Conservation (phyloP, 73 alveolate species). For the Urostyla sp. region DNA sequence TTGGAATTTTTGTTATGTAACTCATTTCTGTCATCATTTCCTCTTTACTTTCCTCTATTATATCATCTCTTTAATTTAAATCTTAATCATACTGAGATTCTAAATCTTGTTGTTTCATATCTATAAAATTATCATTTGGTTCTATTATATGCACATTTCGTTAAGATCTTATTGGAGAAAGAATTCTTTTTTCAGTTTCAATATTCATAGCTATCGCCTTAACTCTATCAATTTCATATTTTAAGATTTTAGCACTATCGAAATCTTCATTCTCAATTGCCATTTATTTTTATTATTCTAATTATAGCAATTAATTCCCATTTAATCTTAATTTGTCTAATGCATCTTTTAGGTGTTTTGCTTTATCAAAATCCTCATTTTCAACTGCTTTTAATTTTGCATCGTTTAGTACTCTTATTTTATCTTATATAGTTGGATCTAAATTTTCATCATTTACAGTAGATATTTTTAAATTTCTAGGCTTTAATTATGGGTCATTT, state of each 20-base stretch:
- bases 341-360: slow-evolving; percentile 89
- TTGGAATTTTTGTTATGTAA: neutral
- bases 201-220: slow-evolving; percentile 64
- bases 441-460: slow-evolving; percentile 68
- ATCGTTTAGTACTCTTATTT: slow-evolving; percentile 73
- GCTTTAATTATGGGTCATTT: slow-evolving; percentile 43
- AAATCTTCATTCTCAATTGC: slow-evolving; percentile 89
- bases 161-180: slow-evolving; percentile 32
- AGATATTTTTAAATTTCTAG: slow-evolving; percentile 65
- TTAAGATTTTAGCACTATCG: slow-evolving; percentile 85
- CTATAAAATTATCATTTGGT: neutral
- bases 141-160: neutral
- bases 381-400: slow-evolving; percentile 81
- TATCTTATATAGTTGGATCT: slow-evolving; percentile 77
- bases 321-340: slow-evolving; percentile 89
- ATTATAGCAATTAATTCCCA: slow-evolving; percentile 79
- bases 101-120: neutral
- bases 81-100: neutral
- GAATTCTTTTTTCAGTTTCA: slow-evolving; percentile 56
- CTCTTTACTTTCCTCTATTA: neutral
- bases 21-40: neutral
- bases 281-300: slow-evolving; percentile 80
- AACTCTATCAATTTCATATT: slow-evolving; percentile 80
- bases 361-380: slow-evolving; percentile 90
- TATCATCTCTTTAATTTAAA: neutral